Base-by-base conservation (phyloP, 768 basidiomycete species). In the Trametes punicea region DNA sequence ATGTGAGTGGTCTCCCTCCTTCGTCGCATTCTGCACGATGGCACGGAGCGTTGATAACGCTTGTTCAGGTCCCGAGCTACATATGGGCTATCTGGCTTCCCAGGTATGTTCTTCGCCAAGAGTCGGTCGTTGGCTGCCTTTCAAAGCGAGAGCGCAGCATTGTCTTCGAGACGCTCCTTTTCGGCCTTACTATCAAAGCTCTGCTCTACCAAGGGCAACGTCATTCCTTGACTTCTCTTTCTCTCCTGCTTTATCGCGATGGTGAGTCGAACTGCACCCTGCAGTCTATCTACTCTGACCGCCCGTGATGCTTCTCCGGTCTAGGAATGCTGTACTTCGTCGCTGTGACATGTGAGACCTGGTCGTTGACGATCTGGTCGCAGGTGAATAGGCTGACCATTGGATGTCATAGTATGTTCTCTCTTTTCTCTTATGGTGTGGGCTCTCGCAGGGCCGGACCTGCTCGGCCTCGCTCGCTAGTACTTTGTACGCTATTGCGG, bases 31-130 rank as follows among this genome's bases (percentile, higher is more conserved):
- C 4, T 7, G 7, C n/a, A 15, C 33, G 10, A 31, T 13, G 18
- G 8, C 16, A 11, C 5, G 21, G 34, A 42, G n/a, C 15, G 18
- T 33, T 23, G 16, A 30, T 9, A 21, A 30, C 18, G 2, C 20
- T 23, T 48, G 34, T 16, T 3, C 51, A 68, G 67, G 65, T 61
- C 23, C 67, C 67, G 5, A 47, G 47, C 21, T 66, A 61, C 42
- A 57, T 68, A 21, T 68, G 67, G 67, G 25, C 58, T 25, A 58
- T 64, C 16, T 68, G 67, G 67, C 62, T 68, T 45, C 67, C 67
- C 41, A 68, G 57, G 66, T 64, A 30, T 26, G 57, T 55, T 15
- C 18, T 6, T 16, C 11, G 15, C 9, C 1, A 11, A 8, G 11
- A 7, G 21, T 27, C 13, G 9, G 11, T 41, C 21, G 20, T 13